These are phyloP conservation scores for Phyllosticta citriasiana DNA, from an alignment of 2,329 filamentous ascomycete genomes.

Conservation along the genomic window DNA sequence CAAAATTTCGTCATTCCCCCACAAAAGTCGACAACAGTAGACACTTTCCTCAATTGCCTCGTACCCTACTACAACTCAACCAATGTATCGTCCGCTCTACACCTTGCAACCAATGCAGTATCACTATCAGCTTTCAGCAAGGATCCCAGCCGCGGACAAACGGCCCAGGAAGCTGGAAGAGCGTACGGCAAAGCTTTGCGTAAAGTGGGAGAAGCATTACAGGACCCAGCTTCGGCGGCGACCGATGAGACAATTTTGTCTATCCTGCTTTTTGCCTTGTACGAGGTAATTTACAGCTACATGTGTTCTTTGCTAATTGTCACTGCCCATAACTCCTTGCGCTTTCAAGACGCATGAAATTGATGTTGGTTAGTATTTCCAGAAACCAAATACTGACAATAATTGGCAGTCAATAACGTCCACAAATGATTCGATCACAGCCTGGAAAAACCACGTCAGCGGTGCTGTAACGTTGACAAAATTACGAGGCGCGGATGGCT, in stretches of 20 bases:
- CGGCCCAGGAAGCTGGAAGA: constrained; percentile 24
- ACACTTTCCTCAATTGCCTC: constrained; percentile 30
- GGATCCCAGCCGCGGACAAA: constrained; percentile 25
- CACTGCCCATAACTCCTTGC: neutral
- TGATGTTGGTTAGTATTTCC: too few species aligned
- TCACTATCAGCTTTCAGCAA: constrained; percentile 29
- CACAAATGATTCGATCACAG: constrained; percentile 25
- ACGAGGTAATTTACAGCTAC: constrained; percentile 24
- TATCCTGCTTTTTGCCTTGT: constrained; percentile 31
- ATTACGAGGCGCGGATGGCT: constrained; percentile 28
- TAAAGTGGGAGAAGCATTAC: constrained; percentile 27
- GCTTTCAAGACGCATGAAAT: too few species aligned
- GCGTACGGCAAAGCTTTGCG: constrained; percentile 29
- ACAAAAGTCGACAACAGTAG: constrained; percentile 26
- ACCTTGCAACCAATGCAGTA: constrained; percentile 30
- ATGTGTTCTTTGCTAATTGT: neutral
- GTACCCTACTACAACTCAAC: constrained; percentile 28
- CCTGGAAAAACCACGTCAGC: constrained; percentile 32
- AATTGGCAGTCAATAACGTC: constrained; percentile 26
- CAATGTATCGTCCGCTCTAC: constrained; percentile 26
- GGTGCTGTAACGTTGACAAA: constrained; percentile 31
- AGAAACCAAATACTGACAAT: neutral
- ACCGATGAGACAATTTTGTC: constrained; percentile 31
- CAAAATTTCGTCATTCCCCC: constrained; percentile 30
- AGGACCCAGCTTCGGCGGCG: constrained; percentile 24